A percentile compares a stretch with the other conserved stretches of the same genome.
These are phyloP conservation scores for Aspergillus quadricinctus DNA, from an alignment of 2,329 filamentous ascomycete genomes.

Conservation along the genomic window DNA sequence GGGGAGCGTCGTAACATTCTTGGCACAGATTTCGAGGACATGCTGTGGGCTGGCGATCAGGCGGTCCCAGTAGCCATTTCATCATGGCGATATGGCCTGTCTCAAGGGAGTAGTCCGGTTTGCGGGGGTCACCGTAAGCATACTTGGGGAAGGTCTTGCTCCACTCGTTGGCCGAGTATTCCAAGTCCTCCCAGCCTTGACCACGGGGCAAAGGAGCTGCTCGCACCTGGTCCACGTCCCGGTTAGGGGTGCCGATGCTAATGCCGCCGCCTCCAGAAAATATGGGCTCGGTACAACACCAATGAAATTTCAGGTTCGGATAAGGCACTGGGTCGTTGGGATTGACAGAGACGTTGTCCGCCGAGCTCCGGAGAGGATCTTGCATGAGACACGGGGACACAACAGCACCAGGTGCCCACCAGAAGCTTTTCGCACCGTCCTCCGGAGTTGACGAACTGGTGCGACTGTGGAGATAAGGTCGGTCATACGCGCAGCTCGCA, in stretches of 20 bases:
- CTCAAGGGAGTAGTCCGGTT: slow-evolving; percentile 37
- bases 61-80: slow-evolving; percentile 46
- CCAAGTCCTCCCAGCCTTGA: slow-evolving; percentile 53
- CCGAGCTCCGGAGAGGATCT: slow-evolving; percentile 38
- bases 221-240: slow-evolving; percentile 53
- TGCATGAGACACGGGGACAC: slow-evolving; percentile 57
- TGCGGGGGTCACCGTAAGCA: slow-evolving; percentile 37
- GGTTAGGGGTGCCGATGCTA: slow-evolving; percentile 51
- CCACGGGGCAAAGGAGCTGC: slow-evolving; percentile 53
- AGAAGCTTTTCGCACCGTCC: slow-evolving; percentile 40
- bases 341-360: slow-evolving; percentile 30
- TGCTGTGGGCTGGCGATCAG: slow-evolving; percentile 42
- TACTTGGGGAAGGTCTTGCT: slow-evolving; percentile 38
- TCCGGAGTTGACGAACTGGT: slow-evolving; percentile 8
- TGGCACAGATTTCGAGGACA: slow-evolving; percentile 55
- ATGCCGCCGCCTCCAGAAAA: slow-evolving; percentile 59
- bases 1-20: slow-evolving; percentile 54
- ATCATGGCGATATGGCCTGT: slow-evolving; percentile 41
- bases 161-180: slow-evolving; percentile 43
- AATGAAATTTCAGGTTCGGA: slow-evolving; percentile 53
- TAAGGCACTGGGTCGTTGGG: slow-evolving; percentile 34
- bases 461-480: slow-evolving; percentile 41
- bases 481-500: slow-evolving; percentile 56
- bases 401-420: slow-evolving; percentile 56
- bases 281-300: slow-evolving; percentile 58